Base-by-base conservation (phyloP, 2,329 filamentous ascomycete genomes). In the Zymoseptoria brevis region DNA sequence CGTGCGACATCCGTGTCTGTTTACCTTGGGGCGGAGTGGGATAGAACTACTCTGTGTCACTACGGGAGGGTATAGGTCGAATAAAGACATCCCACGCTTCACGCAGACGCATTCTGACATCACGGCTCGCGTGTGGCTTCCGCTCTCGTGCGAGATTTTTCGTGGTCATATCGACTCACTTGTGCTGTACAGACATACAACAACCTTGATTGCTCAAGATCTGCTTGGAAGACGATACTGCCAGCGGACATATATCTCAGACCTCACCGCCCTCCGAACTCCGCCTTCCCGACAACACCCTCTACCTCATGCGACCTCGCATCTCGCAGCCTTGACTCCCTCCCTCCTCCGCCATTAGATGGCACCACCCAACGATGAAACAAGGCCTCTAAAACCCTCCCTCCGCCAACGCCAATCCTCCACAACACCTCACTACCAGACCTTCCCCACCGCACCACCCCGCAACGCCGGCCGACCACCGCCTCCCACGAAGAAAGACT, bases 381-480 rank as follows among this genome's bases (percentile, higher is more conserved):
- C 35, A 45, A 13, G 35, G 35, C 35, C 35, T 45, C 3, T 45
- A 7, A 53, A 53, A 29, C 51, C 51, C 16, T 26, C 29, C 8
- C 64, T 74, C 22, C 65, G 63, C 58, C 70, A 75, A 59, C 78
- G 78, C 57, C 75, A 79, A 63, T 81, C 80, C 53, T 79, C 80
- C n/a, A 79, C 77, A 19, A 53, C 51, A 19, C 78, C 85, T 64
- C 86, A 87, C 70, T 94, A 93, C 75, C 88, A 92, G 68, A 93
- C 89, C 6, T 93, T 94, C 67, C 88, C 89, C 2, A 88, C 87
- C 0, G 81, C 84, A 35, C 87, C 89, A 16, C 88, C 89, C 11
- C 84, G 83, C 65, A 83, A 83, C 1, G 83, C 86, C 2, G 83
- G 84, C 57, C 79, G 78, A 16, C 79, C 79, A 16, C 75, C 76